Base-by-base conservation (phyloP, 2,329 filamentous ascomycete genomes). In the Botrytis galanthina region DNA sequence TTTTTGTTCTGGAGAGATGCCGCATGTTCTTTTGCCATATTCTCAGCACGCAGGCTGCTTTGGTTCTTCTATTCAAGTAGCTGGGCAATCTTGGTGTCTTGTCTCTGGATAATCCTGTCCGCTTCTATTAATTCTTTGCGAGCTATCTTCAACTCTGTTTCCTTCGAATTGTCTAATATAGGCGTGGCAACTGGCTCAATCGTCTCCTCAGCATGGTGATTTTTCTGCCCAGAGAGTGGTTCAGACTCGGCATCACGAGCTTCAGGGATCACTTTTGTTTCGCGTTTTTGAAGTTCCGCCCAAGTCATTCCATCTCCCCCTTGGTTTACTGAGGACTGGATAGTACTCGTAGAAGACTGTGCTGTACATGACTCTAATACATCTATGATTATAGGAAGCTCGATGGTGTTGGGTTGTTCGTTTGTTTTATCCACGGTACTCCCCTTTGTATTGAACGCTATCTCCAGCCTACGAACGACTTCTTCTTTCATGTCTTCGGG, bases 321-420 rank as follows among this genome's bases (percentile, higher is more conserved):
- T 1, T 29, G 2, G 14, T 4, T 29, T 2, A 29, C 29, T 18
- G n/a, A 16, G 5, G 18, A 18, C 26, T 14, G 51, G 0, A 8
- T 54, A 54, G n/a, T 29, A 29, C 3, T 54, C 3, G 12, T 54
- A 29, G n/a, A 29, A 29, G n/a, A 18, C 3, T 54, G 1, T 54
- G 14, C n/a, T 54, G 12, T 18, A 18, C 6, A 18, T 1, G n/a
- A 4, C 14, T 16, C 51, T 1, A n/a, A 10, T n/a, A n/a, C 22
- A 14, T n/a, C 26, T n/a, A 51, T 51, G 9, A 51, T n/a, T 51
- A 1, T 51, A 26, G 48, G 26, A 51, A 54, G 51, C 14, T 54
- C 14, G 6, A 1, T 54, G 6, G 51, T 29, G 6, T 29, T 29
- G 0, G n/a, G 14, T 6, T 7, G 14, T 54, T 16, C 26, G 51